A percentile compares a stretch with the other conserved stretches of the same genome.
Conservation (phyloP, 2,329 filamentous ascomycete species). For the Cytospora chrysosperma region DNA sequence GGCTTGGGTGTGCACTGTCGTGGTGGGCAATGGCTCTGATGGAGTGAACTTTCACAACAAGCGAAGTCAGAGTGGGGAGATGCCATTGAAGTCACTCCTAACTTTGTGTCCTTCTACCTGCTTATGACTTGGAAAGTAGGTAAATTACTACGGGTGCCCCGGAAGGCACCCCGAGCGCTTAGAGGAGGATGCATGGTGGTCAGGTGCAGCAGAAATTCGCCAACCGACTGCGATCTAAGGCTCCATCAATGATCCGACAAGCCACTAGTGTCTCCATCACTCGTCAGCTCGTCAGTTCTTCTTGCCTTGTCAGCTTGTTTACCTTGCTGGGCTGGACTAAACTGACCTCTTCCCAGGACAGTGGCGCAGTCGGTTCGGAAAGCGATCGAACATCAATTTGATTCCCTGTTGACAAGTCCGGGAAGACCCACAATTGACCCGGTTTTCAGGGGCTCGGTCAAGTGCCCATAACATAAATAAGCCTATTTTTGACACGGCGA, state of each 20-base stretch:
- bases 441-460: background rate
- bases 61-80: background rate
- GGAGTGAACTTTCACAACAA: background rate
- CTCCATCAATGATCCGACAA: background rate
- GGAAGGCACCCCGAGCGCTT: background rate
- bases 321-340: background rate
- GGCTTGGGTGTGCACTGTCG: no score
- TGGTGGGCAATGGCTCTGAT: background rate
- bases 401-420: background rate
- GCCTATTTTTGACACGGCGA: background rate
- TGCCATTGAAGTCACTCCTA: background rate
- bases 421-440: background rate
- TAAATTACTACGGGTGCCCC: no score
- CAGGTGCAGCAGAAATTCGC: background rate
- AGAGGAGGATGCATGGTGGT: background rate
- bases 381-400: background rate
- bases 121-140: no score
- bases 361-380: background rate
- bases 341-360: background rate
- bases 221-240: background rate
- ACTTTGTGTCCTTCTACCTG: background rate
- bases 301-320: background rate
- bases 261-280: background rate
- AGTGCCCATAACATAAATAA: no score
- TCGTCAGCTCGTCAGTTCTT: background rate